A percentile compares a stretch with the other conserved stretches of the same genome.
These are phyloP conservation scores for Vachellia collinsii DNA, from an alignment of 306 rosid genomes.

Conservation along the genomic window DNA sequence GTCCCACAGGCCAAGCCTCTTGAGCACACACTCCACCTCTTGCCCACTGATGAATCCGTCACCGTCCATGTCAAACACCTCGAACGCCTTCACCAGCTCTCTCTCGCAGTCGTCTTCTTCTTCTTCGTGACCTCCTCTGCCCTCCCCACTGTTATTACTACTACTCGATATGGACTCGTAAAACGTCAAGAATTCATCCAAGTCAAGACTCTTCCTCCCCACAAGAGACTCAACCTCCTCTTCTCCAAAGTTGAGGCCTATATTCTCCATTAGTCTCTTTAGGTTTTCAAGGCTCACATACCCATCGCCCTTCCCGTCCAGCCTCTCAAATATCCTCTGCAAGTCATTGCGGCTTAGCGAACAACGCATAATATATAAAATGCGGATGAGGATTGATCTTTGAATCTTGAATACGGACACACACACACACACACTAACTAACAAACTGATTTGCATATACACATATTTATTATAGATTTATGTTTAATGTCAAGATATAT, in stretches of 20 bases:
- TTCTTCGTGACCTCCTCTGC: constrained; percentile 8
- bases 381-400: not conserved
- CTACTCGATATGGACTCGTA: constrained; percentile 52
- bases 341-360: constrained; percentile 54
- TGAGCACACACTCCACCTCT: constrained; percentile 64
- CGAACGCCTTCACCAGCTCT: constrained; percentile 69
- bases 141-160: constrained; percentile 31
- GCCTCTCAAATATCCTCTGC: constrained; percentile 64
- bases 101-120: not conserved
- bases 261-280: constrained; percentile 50
- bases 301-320: constrained; percentile 69
- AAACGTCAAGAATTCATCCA: constrained; percentile 64
- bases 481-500: no score
- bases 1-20: constrained; percentile 65
- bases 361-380: constrained; percentile 45
- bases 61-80: constrained; percentile 74
- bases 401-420: not conserved
- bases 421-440: no score
- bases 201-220: constrained; percentile 55
- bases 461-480: not conserved
- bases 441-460: not conserved
- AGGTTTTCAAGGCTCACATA: constrained; percentile 67
- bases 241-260: constrained; percentile 35
- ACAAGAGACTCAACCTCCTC: constrained; percentile 59
- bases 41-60: constrained; percentile 80